Base-by-base conservation (phyloP, 78 protist species). In the Speleostelium caveatum region DNA sequence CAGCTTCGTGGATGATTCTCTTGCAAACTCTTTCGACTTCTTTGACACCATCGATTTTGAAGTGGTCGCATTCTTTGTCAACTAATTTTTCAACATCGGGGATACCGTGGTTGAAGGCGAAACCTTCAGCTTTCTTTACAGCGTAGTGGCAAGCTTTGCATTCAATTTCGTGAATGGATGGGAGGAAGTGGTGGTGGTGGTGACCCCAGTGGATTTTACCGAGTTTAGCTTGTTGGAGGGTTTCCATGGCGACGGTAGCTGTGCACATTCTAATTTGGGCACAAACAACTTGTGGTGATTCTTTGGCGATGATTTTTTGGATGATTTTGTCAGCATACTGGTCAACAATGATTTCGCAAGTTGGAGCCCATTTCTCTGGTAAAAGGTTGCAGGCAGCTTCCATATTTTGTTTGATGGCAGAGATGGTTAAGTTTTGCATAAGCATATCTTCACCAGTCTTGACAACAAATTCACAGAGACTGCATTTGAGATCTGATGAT, bases 111-210 rank as follows among this genome's bases (percentile, higher is more conserved):
- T n/a, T n/a, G n/a, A n/a, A n/a, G n/a, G n/a, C n/a, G n/a, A n/a
- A n/a, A n/a, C n/a, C n/a, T n/a, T n/a, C n/a, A n/a, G n/a, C n/a
- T 65, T 65, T 65, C 32, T 51, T 51, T 22, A 65, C 73, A 22
- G 51, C 73, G 36, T 35, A 65, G 22, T 65, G 73, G 10, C 73
- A 65, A 35, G 73, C 33, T 35, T 30, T 35, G 22, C 73, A 65
- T 65, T 65, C 73, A 2, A 65, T 36, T 65, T 65, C 36, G 22
- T 65, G 32, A 0, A 65, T 22, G 32, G 73, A 51, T n/a, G n/a
- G n/a, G n/a, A n/a, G n/a, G n/a, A n/a, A n/a, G n/a, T n/a, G n/a
- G n/a, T n/a, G n/a, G n/a, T n/a, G n/a, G n/a, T n/a, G n/a, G n/a
- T n/a, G n/a, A n/a, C n/a, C n/a, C n/a, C n/a, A n/a, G n/a, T n/a